Evolutionary conservation across 2,329 filamentous ascomycete species (phyloP).

Genomic region (Colletotrichum plurivorum): DNA sequence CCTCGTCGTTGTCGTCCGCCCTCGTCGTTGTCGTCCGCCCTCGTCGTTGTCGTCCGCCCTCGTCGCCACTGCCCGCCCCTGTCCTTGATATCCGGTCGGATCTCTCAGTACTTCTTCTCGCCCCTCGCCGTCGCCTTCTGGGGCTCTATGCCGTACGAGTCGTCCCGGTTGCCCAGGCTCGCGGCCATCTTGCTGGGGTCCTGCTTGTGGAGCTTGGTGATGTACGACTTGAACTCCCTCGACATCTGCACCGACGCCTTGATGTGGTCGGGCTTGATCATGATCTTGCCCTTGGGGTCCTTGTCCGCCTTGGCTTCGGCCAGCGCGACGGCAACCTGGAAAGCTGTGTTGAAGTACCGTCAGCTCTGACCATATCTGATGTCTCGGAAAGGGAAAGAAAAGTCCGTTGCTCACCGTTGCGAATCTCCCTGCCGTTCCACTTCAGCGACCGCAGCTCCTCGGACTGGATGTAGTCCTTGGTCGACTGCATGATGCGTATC

Average conservation of each 20-base stretch:
- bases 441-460: constrained; percentile 37
- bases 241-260: constrained; percentile 40
- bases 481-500: constrained; percentile 42
- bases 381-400: too few relatives aligned
- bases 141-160: neutral
- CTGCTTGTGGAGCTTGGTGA: constrained; percentile 20
- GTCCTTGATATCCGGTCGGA: too few relatives aligned
- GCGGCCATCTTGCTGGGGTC: constrained; percentile 6
- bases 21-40: too few relatives aligned
- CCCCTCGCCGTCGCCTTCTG: neutral
- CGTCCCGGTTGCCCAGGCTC: constrained; percentile 1
- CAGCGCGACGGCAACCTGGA: constrained; percentile 49
- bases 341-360: constrained; percentile 32
- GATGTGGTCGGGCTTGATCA: constrained; percentile 41
- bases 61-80: too few relatives aligned
- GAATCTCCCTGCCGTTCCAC: constrained; percentile 45
- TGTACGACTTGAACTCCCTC: constrained; percentile 40
- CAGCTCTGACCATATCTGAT: neutral
- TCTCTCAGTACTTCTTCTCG: neutral
- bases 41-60: too few relatives aligned
- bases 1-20: too few relatives aligned
- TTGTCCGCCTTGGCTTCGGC: constrained; percentile 42
- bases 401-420: constrained; percentile 39
- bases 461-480: constrained; percentile 38
- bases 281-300: constrained; percentile 38